Conservation (phyloP, 805 yeast species). For the Pichia phayaonensis region DNA sequence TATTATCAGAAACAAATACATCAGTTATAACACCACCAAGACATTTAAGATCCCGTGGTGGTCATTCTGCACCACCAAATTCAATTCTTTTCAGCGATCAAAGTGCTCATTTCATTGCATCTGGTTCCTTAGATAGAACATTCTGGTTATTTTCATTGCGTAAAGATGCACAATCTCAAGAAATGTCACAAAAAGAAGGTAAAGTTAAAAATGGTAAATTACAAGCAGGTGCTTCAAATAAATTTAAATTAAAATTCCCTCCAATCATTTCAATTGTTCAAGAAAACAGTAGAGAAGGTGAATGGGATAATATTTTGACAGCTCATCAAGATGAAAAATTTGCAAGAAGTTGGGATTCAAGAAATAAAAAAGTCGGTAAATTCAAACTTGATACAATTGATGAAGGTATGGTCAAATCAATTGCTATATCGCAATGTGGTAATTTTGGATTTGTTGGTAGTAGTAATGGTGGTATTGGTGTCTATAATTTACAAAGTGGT, state of each 20-base stretch:
- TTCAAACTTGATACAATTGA: constrained; percentile 69
- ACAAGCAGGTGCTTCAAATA: constrained; percentile 46
- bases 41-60: constrained; percentile 87
- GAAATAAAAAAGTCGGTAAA: constrained; percentile 71
- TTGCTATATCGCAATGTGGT: constrained; percentile 85
- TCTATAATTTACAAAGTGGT: constrained; percentile 92
- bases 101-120: constrained; percentile 70
- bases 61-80: constrained; percentile 91
- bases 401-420: constrained; percentile 64
- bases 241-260: constrained; percentile 64
- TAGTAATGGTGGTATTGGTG: constrained; percentile 73
- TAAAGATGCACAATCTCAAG: constrained; percentile 95
- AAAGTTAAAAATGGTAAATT: constrained; percentile 37
- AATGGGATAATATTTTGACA: constrained; percentile 91
- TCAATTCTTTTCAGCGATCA: constrained; percentile 66
- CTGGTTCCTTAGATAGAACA: constrained; percentile 80
- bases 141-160: constrained; percentile 90
- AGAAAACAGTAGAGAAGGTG: constrained; percentile 68
- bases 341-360: constrained; percentile 89
- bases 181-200: constrained; percentile 69
- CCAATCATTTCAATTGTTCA: constrained; percentile 66
- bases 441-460: constrained; percentile 93
- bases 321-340: constrained; percentile 75
- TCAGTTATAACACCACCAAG: constrained; percentile 84
- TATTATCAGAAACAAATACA: constrained; percentile 55